Base-by-base conservation (phyloP, 805 yeast species). In the Grigorovia yakushimaensis region DNA sequence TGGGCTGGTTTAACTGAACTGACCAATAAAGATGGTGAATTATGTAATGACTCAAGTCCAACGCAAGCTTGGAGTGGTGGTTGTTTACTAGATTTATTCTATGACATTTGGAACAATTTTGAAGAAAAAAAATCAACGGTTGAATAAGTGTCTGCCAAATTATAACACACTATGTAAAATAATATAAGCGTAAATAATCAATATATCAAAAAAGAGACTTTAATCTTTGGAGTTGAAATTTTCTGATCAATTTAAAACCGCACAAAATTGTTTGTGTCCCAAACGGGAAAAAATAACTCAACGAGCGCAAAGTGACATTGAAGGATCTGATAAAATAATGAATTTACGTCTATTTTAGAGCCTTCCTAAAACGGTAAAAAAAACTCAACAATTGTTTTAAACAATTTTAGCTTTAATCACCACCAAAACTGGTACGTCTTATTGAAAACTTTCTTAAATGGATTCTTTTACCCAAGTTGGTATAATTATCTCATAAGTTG, bases 31-130 rank as follows among this genome's bases (percentile, higher is more conserved):
- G 81, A 84, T 57, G 98, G 98, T 2, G 81, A 71, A 27, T 56
- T 79, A 9, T 91, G 98, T 62, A 59, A 62, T 17, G 98, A 93
- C 64, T 86, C 96, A 1, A 84, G 95, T 53, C 96, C 97, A 2
- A 82, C 97, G 0, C 98, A 91, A 64, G 97, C 98, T 0, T 91
- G 98, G 98, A 86, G 96, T 61, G 69, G 91, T 0, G 82, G 93
- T 2, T 86, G 96, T 57, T 66, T 93, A 49, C 64, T 91, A 30
- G 98, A 91, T 62, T 67, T 91, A 46, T 85, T 78, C 62, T 73
- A 74, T 52, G 96, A 88, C 58, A 62, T 78, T 22, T 78, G 78
- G 77, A 47, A 22, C 13, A 8, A 37, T 17, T 46, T 46, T 35
- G 44, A 41, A 37, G 44, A 46, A 20, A 41, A 46, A 23, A 33